Percentiles rank a stretch among this genome's conserved stretches.
phyloP scores from a whole-genome alignment of 257 asterid genomes.

The Nicotiana otophora region DNA sequence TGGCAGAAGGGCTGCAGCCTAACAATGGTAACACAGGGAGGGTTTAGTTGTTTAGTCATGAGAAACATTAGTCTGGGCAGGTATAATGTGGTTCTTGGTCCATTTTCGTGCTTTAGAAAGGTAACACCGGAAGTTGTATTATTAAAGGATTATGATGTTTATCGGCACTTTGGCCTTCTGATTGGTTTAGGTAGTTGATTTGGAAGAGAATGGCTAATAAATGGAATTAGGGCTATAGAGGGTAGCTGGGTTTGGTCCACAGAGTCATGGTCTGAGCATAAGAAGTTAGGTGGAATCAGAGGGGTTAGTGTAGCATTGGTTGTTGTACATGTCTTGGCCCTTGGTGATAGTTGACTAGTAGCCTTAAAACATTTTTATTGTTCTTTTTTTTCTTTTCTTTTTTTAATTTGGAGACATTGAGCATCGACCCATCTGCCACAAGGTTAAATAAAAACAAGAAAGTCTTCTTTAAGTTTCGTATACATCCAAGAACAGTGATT shows the following conservation, averaged over 20 bases:
- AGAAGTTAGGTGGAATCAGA: background rate
- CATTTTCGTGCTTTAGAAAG: background rate
- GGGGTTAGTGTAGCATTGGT: background rate
- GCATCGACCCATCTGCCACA: background rate
- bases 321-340: background rate
- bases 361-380: background rate
- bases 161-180: background rate
- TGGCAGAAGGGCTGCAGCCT: background rate
- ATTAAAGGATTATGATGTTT: background rate
- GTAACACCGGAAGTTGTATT: background rate
- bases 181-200: background rate
- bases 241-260: conserved; percentile 2
- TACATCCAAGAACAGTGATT: background rate
- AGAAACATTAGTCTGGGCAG: background rate
- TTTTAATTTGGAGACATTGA: background rate
- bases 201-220: background rate
- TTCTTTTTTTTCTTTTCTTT: too few relatives aligned
- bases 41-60: background rate
- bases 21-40: background rate
- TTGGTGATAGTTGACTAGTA: background rate
- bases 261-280: background rate
- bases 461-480: background rate
- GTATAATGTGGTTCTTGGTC: background rate
- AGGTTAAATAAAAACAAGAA: background rate
- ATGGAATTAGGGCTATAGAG: background rate